Evolutionary conservation across 1,284 basidiomycete species (phyloP).

Genomic region (Violaceomyces palustris): DNA sequence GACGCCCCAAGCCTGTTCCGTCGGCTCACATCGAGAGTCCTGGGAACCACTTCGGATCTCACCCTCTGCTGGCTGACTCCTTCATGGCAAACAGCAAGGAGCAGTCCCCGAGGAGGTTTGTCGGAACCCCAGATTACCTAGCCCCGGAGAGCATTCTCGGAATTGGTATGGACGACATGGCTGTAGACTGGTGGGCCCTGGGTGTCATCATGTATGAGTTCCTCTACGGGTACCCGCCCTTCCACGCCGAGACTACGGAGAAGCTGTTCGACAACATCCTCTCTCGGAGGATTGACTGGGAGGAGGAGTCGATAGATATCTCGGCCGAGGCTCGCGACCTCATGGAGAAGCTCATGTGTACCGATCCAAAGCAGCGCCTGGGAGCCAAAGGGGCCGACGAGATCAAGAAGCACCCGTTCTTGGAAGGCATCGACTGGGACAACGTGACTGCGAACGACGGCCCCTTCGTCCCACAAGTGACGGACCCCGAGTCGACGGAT

Average conservation of each 20-base stretch:
- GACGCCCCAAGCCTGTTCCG: slow-evolving; percentile 20
- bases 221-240: slow-evolving; percentile 91
- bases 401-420: slow-evolving; percentile 87
- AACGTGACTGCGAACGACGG: slow-evolving; percentile 81
- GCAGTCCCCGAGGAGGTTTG: slow-evolving; percentile 61
- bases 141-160: slow-evolving; percentile 95
- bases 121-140: slow-evolving; percentile 93
- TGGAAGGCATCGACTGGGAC: slow-evolving; percentile 86
- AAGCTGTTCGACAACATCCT: slow-evolving; percentile 98
- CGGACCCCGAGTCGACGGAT: slow-evolving; percentile 95
- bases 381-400: slow-evolving; percentile 85
- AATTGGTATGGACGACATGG: slow-evolving; percentile 86
- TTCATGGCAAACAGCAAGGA: slow-evolving; percentile 17
- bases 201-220: slow-evolving; percentile 99
- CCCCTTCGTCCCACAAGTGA: slow-evolving; percentile 89
- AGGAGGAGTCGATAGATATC: slow-evolving; percentile 83
- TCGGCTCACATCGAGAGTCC: slow-evolving; percentile 42
- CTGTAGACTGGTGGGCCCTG: slow-evolving; percentile 99
- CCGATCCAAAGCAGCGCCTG: slow-evolving; percentile 73
- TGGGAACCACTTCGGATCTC: slow-evolving; percentile 27
- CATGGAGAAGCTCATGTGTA: slow-evolving; percentile 79
- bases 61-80: slow-evolving; percentile 30
- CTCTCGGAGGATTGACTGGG: slow-evolving; percentile 92
- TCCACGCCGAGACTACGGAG: slow-evolving; percentile 93
- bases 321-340: slow-evolving; percentile 83